Conservation (phyloP, 805 yeast species). For the Ogataea salicorniae region DNA sequence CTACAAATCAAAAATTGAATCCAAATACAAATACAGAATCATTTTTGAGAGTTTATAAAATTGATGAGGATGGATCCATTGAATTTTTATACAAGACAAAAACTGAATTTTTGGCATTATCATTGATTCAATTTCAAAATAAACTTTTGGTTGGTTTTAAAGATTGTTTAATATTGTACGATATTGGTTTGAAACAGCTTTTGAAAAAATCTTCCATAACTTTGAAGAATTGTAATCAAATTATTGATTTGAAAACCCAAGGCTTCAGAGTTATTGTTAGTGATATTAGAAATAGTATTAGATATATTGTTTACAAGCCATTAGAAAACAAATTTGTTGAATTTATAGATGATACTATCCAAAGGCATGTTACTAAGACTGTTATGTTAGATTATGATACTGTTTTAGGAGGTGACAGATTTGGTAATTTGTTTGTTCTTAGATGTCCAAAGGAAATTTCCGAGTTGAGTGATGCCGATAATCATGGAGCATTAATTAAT, state of each 20-base stretch:
- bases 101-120: constrained; percentile 41
- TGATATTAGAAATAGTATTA: constrained; percentile 65
- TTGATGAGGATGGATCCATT: constrained; percentile 34
- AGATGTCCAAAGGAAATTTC: constrained; percentile 52
- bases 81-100: constrained; percentile 56
- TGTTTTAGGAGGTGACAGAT: constrained; percentile 78
- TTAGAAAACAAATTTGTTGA: constrained; percentile 47
- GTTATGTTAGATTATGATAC: constrained; percentile 68
- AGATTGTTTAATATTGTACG: constrained; percentile 53
- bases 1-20: constrained; percentile 24
- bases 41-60: constrained; percentile 34
- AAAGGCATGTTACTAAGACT: constrained; percentile 61
- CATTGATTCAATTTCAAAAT: constrained; percentile 54
- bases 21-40: constrained; percentile 26
- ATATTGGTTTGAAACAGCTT: constrained; percentile 74
- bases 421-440: constrained; percentile 71
- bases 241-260: constrained; percentile 49
- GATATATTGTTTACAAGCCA: constrained; percentile 49
- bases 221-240: constrained; percentile 38
- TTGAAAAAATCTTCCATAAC: constrained; percentile 55
- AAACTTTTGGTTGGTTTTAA: constrained; percentile 56
- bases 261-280: constrained; percentile 63
- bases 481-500: constrained; percentile 35
- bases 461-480: constrained; percentile 46
- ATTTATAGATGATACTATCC: constrained; percentile 63